Percentiles rank a stretch among this genome's conserved stretches.
Evolutionary conservation across 2,329 filamentous ascomycete species (phyloP).

Genomic region (Periconia macrospinosa): DNA sequence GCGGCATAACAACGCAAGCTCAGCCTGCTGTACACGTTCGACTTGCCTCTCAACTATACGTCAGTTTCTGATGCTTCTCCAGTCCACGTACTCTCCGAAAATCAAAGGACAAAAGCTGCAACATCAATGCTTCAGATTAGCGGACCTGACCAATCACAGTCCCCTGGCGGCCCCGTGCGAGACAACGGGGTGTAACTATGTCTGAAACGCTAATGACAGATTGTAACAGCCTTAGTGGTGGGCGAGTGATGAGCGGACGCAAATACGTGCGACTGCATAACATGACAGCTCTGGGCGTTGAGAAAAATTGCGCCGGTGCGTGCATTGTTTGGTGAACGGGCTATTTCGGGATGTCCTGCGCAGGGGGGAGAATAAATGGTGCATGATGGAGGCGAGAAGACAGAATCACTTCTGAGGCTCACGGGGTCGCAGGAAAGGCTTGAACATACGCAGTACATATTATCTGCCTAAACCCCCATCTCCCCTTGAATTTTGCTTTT

Average conservation of each 20-base stretch:
- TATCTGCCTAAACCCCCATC: background rate
- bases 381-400: background rate
- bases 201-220: background rate
- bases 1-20: too few species aligned
- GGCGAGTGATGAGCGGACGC: background rate
- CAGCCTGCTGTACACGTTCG: too few species aligned
- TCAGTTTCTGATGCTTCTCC: too few species aligned
- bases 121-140: conserved; percentile 13
- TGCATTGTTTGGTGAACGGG: background rate
- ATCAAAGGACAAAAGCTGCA: conserved; percentile 21
- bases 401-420: background rate
- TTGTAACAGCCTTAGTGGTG: background rate
- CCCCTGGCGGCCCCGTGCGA: background rate
- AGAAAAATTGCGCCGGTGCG: background rate
- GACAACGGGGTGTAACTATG: background rate
- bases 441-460: background rate
- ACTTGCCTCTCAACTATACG: too few species aligned
- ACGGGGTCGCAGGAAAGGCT: background rate
- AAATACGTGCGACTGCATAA: background rate
- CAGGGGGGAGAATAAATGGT: background rate
- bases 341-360: background rate
- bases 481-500: background rate
- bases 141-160: conserved; percentile 11
- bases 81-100: background rate
- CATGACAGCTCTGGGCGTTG: background rate